A percentile compares a stretch with the other conserved stretches of the same genome.
These are phyloP conservation scores for Malassezia sympodialis DNA, from an alignment of 1,284 basidiomycete genomes.

Conservation along the genomic window DNA sequence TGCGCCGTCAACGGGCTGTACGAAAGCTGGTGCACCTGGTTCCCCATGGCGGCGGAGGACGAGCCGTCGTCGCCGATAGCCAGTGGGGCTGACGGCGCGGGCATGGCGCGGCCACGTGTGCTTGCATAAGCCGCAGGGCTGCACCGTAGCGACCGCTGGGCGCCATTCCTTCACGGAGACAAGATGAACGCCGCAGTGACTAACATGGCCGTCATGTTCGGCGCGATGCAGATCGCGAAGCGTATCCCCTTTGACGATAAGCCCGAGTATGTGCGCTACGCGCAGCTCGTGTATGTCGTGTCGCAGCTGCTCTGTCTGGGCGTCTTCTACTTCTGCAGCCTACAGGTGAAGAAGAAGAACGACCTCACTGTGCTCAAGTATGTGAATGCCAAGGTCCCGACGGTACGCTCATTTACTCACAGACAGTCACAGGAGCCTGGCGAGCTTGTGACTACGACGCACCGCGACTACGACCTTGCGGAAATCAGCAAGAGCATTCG, in stretches of 20 bases:
- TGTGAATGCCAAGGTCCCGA: constrained; percentile 51
- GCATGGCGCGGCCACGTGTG: constrained; percentile 2
- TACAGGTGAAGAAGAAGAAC: constrained; percentile 73
- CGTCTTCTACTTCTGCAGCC: constrained; percentile 65
- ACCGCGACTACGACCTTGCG: constrained; percentile 80
- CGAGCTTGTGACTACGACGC: constrained; percentile 78
- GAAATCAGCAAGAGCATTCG: constrained; percentile 77
- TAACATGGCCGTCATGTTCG: constrained; percentile 31
- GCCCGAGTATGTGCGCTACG: constrained; percentile 67
- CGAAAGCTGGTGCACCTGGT: constrained; percentile 56
- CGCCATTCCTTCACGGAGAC: neutral
- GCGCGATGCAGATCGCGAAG: constrained; percentile 60
- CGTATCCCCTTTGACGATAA: constrained; percentile 79
- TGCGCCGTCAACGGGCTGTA: constrained; percentile 78
- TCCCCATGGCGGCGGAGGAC: constrained; percentile 32
- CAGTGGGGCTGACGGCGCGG: neutral
- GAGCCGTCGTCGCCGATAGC: constrained; percentile 30
- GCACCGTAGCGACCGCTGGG: neutral
- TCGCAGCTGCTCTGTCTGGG: constrained; percentile 63
- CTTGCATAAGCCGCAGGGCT: neutral
- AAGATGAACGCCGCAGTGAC: constrained; percentile 18
- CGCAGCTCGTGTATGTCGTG: constrained; percentile 70
- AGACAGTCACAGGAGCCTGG: constrained; percentile 58
- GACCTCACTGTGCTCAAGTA: constrained; percentile 93
- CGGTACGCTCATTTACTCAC: constrained; percentile 16